These are phyloP conservation scores for Aphanoascus verrucosus DNA, from an alignment of 2,329 filamentous ascomycete genomes.

Conservation along the genomic window DNA sequence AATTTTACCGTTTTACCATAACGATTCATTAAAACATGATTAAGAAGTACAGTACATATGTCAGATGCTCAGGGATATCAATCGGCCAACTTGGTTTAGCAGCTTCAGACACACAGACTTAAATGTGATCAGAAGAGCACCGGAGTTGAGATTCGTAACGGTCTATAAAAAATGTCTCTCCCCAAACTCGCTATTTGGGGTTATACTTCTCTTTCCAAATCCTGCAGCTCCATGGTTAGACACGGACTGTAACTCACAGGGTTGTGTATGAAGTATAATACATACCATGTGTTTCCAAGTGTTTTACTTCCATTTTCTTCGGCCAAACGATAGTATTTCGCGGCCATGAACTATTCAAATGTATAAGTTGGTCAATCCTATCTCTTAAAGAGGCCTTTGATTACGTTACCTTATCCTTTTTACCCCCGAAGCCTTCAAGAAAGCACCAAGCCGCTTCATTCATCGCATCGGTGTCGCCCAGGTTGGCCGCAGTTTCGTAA, in stretches of 20 bases:
- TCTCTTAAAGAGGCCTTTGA: background rate
- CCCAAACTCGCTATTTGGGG: slow-evolving; percentile 31
- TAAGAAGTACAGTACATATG: too few species aligned
- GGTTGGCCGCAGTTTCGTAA: slow-evolving; percentile 92
- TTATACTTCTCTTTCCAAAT: slow-evolving; percentile 98
- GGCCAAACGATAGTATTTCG: slow-evolving; percentile 77
- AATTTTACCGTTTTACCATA: too few species aligned
- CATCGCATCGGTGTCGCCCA: slow-evolving; percentile 96
- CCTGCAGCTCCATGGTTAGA: slow-evolving; percentile 42
- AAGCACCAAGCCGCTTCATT: slow-evolving; percentile 96
- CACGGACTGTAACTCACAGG: background rate
- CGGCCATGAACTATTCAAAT: slow-evolving; percentile 39
- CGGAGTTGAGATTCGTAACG: background rate
- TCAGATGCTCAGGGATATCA: too few species aligned
- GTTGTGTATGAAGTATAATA: background rate
- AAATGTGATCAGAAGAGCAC: too few species aligned
- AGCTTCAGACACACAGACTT: too few species aligned
- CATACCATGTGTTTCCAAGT: slow-evolving; percentile 86
- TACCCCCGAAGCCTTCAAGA: slow-evolving; percentile 89
- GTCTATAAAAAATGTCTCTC: too few species aligned
- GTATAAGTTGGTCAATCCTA: slow-evolving; percentile 14
- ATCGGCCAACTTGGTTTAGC: too few species aligned
- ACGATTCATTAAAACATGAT: too few species aligned
- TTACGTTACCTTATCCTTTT: slow-evolving; percentile 87
- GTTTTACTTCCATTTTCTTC: slow-evolving; percentile 83